These are phyloP conservation scores for Cryptococcus jaspeensis DNA, from an alignment of 1,284 basidiomycete genomes.

Conservation along the genomic window DNA sequence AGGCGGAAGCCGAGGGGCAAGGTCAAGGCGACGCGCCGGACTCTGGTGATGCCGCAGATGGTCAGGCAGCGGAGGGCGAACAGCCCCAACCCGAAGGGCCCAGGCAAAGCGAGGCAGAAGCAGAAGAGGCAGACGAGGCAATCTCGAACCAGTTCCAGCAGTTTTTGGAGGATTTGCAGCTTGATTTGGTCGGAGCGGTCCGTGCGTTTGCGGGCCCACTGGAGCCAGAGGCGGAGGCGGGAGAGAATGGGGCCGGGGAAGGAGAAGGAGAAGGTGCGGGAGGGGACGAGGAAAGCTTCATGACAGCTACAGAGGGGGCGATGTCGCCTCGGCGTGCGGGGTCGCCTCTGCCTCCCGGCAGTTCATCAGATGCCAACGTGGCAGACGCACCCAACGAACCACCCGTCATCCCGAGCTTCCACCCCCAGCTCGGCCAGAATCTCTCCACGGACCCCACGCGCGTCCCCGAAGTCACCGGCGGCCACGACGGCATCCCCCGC, in stretches of 20 bases:
- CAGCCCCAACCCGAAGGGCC: neutral
- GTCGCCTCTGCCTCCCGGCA: neutral
- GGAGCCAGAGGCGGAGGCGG: slow-evolving; percentile 8
- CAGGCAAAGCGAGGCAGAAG: neutral
- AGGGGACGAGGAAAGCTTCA: slow-evolving; percentile 7
- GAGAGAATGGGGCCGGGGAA: slow-evolving; percentile 1
- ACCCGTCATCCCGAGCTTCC: slow-evolving; percentile 27
- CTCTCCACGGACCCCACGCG: slow-evolving; percentile 7
- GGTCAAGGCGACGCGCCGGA: neutral
- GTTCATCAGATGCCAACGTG: neutral
- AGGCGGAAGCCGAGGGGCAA: neutral
- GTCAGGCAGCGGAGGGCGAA: neutral
- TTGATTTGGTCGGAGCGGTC: slow-evolving; percentile 42
- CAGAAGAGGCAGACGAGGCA: slow-evolving; percentile 5
- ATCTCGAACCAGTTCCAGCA: slow-evolving; percentile 39
- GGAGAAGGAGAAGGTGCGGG: neutral
- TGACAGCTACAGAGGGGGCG: slow-evolving; percentile 8
- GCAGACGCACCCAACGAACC: no score
- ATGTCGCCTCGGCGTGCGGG: neutral
- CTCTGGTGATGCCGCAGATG: slow-evolving; percentile 12
- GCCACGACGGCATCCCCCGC: slow-evolving; percentile 30
- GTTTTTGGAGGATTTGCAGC: slow-evolving; percentile 45
- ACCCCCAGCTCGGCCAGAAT: neutral
- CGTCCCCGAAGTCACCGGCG: slow-evolving; percentile 28
- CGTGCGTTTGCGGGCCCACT: slow-evolving; percentile 36